phyloP scores from a whole-genome alignment of 345 rosid species.

The Rhizophora apiculata region DNA sequence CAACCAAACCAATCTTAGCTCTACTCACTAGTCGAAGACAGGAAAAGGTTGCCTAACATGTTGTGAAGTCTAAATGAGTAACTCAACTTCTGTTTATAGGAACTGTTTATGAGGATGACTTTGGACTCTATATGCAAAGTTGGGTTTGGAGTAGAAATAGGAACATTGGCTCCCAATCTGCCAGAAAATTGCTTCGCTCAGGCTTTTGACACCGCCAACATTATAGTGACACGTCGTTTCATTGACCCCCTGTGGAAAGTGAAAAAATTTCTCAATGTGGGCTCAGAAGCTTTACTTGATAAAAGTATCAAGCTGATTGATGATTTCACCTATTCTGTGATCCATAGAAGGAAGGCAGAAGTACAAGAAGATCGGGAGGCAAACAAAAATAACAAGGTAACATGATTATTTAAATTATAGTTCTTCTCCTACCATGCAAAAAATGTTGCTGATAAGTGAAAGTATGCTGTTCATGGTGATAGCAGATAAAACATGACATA shows the following conservation, averaged over 20 bases:
- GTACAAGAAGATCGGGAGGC: slow-evolving; percentile 35
- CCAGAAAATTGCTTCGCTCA: slow-evolving; percentile 75
- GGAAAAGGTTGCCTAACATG: too few species aligned
- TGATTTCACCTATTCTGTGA: slow-evolving; percentile 81
- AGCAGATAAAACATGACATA: slow-evolving; percentile 73
- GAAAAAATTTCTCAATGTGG: slow-evolving; percentile 64
- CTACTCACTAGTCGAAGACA: too few species aligned
- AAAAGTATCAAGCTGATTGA: slow-evolving; percentile 66
- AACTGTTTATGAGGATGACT: slow-evolving; percentile 87
- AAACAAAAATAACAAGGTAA: slow-evolving; percentile 41
- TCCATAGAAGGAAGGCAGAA: slow-evolving; percentile 70
- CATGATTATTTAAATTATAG: not conserved
- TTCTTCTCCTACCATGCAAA: not conserved
- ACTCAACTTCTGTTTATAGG: slow-evolving; percentile 33
- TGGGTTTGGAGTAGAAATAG: slow-evolving; percentile 92
- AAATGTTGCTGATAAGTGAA: not conserved
- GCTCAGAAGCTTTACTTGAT: slow-evolving; percentile 84
- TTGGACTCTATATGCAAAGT: slow-evolving; percentile 91
- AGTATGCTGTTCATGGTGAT: slow-evolving; percentile 5
- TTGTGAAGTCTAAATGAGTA: too few species aligned
- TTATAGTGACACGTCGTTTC: slow-evolving; percentile 81
- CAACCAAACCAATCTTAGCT: too few species aligned
- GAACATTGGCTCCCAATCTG: slow-evolving; percentile 64
- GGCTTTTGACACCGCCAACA: slow-evolving; percentile 82
- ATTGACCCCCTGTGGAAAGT: slow-evolving; percentile 84